Evolutionary conservation across 805 yeast species (phyloP), one percentile per base, ranked within the genome.

Genomic region (Metschnikowia similis): DNA sequence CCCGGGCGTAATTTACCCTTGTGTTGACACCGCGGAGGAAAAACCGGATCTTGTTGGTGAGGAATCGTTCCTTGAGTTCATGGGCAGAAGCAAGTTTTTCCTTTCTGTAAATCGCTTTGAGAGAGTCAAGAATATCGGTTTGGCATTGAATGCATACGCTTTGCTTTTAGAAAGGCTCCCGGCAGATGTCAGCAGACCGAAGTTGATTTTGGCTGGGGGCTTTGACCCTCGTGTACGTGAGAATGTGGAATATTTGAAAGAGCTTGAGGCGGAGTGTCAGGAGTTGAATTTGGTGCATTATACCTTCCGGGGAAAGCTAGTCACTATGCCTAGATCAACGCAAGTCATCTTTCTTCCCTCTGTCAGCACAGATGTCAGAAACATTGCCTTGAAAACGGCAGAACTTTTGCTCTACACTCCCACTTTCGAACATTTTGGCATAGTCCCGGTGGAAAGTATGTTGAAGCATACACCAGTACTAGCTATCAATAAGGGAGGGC

Each of bases 401-500:
- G 76, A 77, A 42, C 57, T 87, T 49, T 73, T 94, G 21, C 68
- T 91, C 41, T 94, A 94, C 63, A 94, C 99, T 0, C 99, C 99
- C 2, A 76, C 87, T 0, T 79, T 79, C 59, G 99, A 94, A 66
- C 99, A 94, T 69, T 94, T 94, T 64, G 99, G 99, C 11, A 94
- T 94, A 55, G 99, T 94, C 8, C 99, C 99, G 1, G 75, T 94
- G 13, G 99, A 94, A 65, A 91, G 96, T 10, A 91, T 94, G 97
- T 76, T 85, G 42, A 75, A 80, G 50, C 85, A 87, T 29, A 84
- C 85, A 0, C 89, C 96, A 0, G 97, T 91, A 0, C 69, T 94
- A 46, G 97, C 97, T 0, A 84, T 85, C 5, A 82, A 87, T 60
- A 82, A 82, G 36, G 99, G 99, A 28, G 99, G 99, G 0, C 99